These are phyloP conservation scores for Vickermania ingenoplastis DNA, from an alignment of 208 protist genomes.

Conservation along the genomic window DNA sequence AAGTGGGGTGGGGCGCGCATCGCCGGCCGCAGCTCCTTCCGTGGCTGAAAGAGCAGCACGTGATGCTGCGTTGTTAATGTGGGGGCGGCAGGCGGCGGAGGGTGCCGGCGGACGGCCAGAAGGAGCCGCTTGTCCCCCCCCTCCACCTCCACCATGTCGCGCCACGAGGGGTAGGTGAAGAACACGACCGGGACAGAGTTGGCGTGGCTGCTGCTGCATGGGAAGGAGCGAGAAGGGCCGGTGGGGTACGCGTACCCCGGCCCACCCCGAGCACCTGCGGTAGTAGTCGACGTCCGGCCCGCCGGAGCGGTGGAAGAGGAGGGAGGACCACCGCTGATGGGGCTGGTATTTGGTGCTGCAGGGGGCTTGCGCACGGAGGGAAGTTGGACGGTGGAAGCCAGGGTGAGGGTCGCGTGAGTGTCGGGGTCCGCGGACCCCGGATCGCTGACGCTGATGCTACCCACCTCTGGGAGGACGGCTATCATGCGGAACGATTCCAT, in stretches of 20 bases:
- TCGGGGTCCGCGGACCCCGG: not conserved
- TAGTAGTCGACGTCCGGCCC: not conserved
- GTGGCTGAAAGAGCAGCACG: conserved; percentile 1
- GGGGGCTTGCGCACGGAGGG: not conserved
- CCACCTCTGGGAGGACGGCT: not conserved
- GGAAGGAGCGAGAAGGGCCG: too few species aligned
- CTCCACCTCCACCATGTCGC: not conserved
- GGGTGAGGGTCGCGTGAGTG: not conserved
- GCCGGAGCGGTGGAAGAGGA: not conserved
- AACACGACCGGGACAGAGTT: not conserved
- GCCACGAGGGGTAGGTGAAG: not conserved
- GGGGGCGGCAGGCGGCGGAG: not conserved
- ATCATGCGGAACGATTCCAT: not conserved
- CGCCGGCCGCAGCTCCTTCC: not conserved
- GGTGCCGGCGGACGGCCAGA: not conserved
- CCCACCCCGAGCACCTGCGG: too few species aligned
- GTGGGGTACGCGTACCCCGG: too few species aligned
- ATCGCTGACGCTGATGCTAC: not conserved
- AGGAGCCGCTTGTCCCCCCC: not conserved
- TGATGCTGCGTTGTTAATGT: not conserved
- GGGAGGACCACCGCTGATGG: not conserved
- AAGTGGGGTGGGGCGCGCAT: not conserved
- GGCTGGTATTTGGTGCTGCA: not conserved
- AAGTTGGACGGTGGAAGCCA: not conserved
- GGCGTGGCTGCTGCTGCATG: not conserved